Percentiles rank a stretch among this genome's conserved stretches.
Conservation (phyloP, 805 yeast genomes). For the Candida boleticola region DNA sequence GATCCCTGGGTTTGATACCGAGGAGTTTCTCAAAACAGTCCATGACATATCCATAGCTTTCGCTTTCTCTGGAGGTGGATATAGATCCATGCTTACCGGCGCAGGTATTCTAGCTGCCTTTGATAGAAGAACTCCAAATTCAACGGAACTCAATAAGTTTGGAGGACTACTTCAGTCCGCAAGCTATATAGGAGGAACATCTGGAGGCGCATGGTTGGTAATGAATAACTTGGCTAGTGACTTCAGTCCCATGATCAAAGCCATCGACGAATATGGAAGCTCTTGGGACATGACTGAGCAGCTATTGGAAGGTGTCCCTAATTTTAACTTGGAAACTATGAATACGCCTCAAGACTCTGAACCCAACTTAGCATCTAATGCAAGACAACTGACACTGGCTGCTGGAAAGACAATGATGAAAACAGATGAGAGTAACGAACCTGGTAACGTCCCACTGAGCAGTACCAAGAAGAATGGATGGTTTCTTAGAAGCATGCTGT, state of each 20-base stretch:
- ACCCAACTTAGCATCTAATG: neutral
- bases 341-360: neutral
- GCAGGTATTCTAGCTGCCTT: conserved; percentile 55
- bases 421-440: neutral
- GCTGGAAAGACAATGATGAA: no score
- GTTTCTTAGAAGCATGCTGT: neutral
- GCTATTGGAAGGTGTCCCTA: conserved; percentile 57
- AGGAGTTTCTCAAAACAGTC: neutral
- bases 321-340: conserved; percentile 37
- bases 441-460: neutral
- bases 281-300: conserved; percentile 25
- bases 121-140: conserved; percentile 42
- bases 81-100: conserved; percentile 58
- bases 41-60: conserved; percentile 27
- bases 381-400: no score
- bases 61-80: conserved; percentile 52
- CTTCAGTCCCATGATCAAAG: conserved; percentile 19
- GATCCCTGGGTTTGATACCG: conserved; percentile 32
- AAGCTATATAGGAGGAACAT: conserved; percentile 60
- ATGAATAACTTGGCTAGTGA: conserved; percentile 40
- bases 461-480: conserved; percentile 2
- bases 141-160: conserved; percentile 29
- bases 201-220: conserved; percentile 75
- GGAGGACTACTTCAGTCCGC: conserved; percentile 56
- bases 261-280: conserved; percentile 1